phyloP scores from a whole-genome alignment of 2,329 filamentous ascomycete genomes.

The Pyrenophora teres region DNA sequence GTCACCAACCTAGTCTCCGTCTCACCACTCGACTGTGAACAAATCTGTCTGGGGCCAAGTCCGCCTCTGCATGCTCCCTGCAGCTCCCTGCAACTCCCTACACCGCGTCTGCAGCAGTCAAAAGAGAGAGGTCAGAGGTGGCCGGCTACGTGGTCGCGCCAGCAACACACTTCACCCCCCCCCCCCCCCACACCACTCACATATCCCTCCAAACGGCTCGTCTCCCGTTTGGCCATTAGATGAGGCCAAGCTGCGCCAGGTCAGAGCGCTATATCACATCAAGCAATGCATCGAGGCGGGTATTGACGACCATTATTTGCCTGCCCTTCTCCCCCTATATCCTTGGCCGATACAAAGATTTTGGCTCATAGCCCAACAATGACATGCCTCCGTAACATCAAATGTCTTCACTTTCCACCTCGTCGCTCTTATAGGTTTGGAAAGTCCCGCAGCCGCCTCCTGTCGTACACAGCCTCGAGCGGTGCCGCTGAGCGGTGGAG shows the following conservation, averaged over 20 bases:
- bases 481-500: conserved; percentile 1
- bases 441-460: conserved; percentile 1
- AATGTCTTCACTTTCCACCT: conserved; percentile 5
- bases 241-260: conserved; percentile 24
- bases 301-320: neutral
- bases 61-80: neutral
- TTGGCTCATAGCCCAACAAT: conserved; percentile 6
- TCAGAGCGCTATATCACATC: conserved; percentile 23
- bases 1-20: conserved; percentile 1
- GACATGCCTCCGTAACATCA: neutral
- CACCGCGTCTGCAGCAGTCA: no score
- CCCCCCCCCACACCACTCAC: neutral
- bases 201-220: conserved; percentile 7
- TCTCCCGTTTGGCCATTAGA: conserved; percentile 18
- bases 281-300: neutral
- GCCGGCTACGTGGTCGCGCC: conserved; percentile 11
- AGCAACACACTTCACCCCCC: no score
- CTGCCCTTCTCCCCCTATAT: conserved; percentile 6
- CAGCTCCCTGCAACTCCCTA: neutral
- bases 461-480: conserved; percentile 20
- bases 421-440: conserved; percentile 1
- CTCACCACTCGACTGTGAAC: conserved; percentile 1
- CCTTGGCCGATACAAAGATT: conserved; percentile 9
- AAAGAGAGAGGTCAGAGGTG: neutral
- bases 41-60: conserved; percentile 4